Percentiles rank a stretch among this genome's conserved stretches.
Conservation (phyloP, 306 rosid genomes). For the Vigna mungo region DNA sequence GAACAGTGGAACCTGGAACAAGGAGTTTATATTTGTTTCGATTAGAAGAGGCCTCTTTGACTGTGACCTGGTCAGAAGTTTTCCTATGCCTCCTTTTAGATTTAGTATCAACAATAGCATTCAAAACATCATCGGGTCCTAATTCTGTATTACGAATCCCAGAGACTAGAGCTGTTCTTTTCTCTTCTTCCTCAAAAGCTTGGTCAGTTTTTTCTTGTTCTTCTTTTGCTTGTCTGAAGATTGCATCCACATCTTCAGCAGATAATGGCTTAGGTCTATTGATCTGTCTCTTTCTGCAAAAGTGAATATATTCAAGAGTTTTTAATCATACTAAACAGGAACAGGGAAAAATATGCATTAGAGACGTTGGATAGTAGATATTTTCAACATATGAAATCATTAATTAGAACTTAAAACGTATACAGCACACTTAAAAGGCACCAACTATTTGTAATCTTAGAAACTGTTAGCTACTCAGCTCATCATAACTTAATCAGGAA, state of each 20-base stretch:
- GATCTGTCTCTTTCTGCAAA: conserved; percentile 78
- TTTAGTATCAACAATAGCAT: conserved; percentile 55
- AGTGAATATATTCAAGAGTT: conserved; percentile 23
- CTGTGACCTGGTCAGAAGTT: conserved; percentile 45
- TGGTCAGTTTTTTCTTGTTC: conserved; percentile 74
- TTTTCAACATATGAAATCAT: conserved; percentile 29
- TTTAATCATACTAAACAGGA: conserved; percentile 20
- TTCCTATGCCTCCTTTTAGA: conserved; percentile 56
- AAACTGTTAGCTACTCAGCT: conserved; percentile 15
- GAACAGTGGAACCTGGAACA: conserved; percentile 68
- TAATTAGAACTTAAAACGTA: not conserved
- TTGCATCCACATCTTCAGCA: conserved; percentile 70
- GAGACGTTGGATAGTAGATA: not conserved
- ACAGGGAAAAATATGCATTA: not conserved
- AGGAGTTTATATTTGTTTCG: conserved; percentile 45
- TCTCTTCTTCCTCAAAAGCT: conserved; percentile 75
- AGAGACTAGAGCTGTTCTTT: conserved; percentile 41
- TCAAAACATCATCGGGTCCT: conserved; percentile 41
- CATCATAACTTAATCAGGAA: conserved; percentile 11
- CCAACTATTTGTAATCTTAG: not conserved
- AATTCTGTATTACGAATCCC: conserved; percentile 37
- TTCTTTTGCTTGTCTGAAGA: conserved; percentile 76
- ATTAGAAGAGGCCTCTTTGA: conserved; percentile 42
- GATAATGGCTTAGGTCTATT: conserved; percentile 82
- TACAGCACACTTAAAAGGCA: conserved; percentile 14